A percentile compares a stretch with the other conserved stretches of the same genome.
These are phyloP conservation scores for Tuber brumale DNA, from an alignment of 495 filamentous ascomycete species.

Conservation along the genomic window DNA sequence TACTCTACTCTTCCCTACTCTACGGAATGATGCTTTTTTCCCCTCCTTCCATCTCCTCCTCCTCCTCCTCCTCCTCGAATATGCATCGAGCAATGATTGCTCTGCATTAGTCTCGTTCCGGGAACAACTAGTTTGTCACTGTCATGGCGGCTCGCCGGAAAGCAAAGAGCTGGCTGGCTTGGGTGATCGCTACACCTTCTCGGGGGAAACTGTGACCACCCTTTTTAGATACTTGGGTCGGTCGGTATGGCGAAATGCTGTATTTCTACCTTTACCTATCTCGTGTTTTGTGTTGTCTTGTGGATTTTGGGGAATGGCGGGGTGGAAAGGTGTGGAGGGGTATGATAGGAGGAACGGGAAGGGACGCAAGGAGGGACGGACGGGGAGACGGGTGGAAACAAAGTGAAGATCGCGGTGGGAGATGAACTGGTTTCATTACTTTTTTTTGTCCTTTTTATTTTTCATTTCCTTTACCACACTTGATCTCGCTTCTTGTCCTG, in stretches of 20 bases:
- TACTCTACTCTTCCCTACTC: not conserved
- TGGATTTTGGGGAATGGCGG: not conserved
- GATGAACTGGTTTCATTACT: not conserved
- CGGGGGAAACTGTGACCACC: not conserved
- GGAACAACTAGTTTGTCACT: not conserved
- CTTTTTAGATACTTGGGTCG: not conserved
- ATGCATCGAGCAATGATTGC: slow-evolving; percentile 4
- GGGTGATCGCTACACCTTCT: not conserved
- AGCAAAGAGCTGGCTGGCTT: not conserved
- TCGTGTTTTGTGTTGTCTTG: not conserved
- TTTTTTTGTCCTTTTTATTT: not conserved
- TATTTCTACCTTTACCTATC: not conserved
- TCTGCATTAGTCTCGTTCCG: not conserved
- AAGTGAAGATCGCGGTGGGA: not conserved
- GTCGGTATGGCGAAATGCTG: slow-evolving; percentile 3
- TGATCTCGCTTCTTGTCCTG: not conserved
- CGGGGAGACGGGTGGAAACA: not conserved
- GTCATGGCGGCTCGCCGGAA: not conserved
- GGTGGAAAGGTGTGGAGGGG: not conserved
- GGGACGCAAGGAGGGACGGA: not conserved
- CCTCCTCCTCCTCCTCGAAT: too few species aligned
- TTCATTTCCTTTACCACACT: not conserved
- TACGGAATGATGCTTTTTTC: not conserved
- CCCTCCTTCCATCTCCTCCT: too few species aligned
- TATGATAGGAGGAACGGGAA: not conserved